Conservation (phyloP, 2,329 filamentous ascomycete genomes). For the Fusarium guadeloupense region DNA sequence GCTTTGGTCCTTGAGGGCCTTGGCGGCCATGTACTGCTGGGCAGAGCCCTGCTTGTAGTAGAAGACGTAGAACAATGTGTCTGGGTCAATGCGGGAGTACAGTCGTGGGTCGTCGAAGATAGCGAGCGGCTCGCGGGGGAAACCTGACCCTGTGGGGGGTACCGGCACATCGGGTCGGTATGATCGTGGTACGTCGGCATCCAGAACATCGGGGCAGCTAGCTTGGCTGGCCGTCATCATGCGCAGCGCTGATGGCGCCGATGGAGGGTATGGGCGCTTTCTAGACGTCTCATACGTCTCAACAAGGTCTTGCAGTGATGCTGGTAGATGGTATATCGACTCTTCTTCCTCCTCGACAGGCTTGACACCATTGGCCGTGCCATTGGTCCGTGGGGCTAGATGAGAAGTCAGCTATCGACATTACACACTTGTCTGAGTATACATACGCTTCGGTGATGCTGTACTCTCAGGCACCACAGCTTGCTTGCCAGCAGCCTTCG, state of each 20-base stretch:
- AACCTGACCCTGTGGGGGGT: slow-evolving; percentile 78
- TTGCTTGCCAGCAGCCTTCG: slow-evolving; percentile 58
- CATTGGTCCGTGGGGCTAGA: slow-evolving; percentile 59
- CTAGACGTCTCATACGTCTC: slow-evolving; percentile 90
- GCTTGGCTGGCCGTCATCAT: slow-evolving; percentile 80
- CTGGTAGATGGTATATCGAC: slow-evolving; percentile 91
- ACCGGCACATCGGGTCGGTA: slow-evolving; percentile 87
- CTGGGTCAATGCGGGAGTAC: slow-evolving; percentile 90
- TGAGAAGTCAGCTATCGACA: slow-evolving; percentile 16
- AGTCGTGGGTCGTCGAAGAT: slow-evolving; percentile 92
- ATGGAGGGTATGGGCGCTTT: slow-evolving; percentile 68
- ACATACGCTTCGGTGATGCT: slow-evolving; percentile 57
- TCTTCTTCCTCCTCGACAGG: slow-evolving; percentile 67
- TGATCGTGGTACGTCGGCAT: slow-evolving; percentile 82
- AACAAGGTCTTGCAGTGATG: slow-evolving; percentile 87
- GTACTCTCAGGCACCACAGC: slow-evolving; percentile 52
- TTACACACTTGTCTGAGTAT: not conserved
- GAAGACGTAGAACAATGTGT: slow-evolving; percentile 98
- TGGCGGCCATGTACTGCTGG: slow-evolving; percentile 94
- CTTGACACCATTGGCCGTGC: slow-evolving; percentile 62
- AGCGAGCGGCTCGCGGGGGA: slow-evolving; percentile 89
- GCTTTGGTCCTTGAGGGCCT: slow-evolving; percentile 96
- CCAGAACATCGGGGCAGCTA: slow-evolving; percentile 76
- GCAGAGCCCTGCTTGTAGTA: slow-evolving; percentile 98
- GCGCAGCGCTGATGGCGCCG: slow-evolving; percentile 73